Evolutionary conservation across 352 stramenopile genomes (phyloP).

Genomic region (Globisporangium okanoganense): DNA sequence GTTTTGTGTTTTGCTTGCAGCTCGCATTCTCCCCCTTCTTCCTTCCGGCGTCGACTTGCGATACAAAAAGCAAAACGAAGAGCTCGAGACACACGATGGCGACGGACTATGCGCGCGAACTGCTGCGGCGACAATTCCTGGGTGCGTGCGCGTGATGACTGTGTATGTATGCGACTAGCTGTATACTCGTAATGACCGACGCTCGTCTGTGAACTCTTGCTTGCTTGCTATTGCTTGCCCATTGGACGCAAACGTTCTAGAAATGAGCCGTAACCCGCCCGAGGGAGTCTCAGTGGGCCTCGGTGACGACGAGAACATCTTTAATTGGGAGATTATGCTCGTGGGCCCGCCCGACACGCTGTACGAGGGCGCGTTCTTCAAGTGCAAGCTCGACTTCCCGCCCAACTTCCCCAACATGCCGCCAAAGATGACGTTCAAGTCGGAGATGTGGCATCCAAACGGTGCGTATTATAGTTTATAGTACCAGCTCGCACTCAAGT

Average conservation of each 20-base stretch:
- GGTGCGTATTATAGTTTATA: slow-evolving; percentile 35
- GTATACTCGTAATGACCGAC: neutral
- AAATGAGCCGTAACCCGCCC: slow-evolving; percentile 98
- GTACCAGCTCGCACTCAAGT: neutral
- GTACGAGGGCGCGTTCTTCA: slow-evolving; percentile 99
- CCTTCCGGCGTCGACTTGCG: neutral
- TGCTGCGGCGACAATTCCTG: slow-evolving; percentile 78
- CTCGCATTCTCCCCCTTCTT: slow-evolving; percentile 6
- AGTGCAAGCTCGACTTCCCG: slow-evolving; percentile 96
- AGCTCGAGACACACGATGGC: slow-evolving; percentile 18
- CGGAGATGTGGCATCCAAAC: slow-evolving; percentile 99
- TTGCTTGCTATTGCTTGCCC: neutral
- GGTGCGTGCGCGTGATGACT: slow-evolving; percentile 28
- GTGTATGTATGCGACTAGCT: neutral
- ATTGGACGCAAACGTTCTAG: slow-evolving; percentile 40
- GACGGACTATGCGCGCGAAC: slow-evolving; percentile 75
- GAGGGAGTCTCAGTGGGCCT: slow-evolving; percentile 98
- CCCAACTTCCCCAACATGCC: slow-evolving; percentile 99
- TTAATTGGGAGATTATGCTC: slow-evolving; percentile 99
- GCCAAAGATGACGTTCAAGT: slow-evolving; percentile 98
- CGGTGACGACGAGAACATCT: slow-evolving; percentile 97
- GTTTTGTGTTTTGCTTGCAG: neutral
- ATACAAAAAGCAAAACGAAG: slow-evolving; percentile 17
- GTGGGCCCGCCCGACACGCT: slow-evolving; percentile 93
- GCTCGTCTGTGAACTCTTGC: neutral